Conservation (phyloP, 768 basidiomycete genomes). For the Termitomyces sp. region DNA sequence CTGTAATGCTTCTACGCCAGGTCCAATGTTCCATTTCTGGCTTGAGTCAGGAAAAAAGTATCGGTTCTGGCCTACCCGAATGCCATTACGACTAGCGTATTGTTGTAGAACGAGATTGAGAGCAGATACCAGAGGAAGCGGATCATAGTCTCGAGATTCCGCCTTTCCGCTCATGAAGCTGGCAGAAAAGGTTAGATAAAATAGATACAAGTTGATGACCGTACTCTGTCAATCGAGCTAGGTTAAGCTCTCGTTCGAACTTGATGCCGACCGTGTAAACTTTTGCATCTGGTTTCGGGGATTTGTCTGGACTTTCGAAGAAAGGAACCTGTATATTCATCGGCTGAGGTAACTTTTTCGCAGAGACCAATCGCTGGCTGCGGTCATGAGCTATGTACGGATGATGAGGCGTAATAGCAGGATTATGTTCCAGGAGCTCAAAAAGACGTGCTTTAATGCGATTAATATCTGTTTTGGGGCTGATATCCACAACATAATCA, state of each 20-base stretch:
- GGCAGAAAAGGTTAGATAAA: background rate
- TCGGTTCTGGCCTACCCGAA: slow-evolving; percentile 48
- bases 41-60: slow-evolving; percentile 46
- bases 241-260: slow-evolving; percentile 35
- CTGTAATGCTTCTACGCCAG: slow-evolving; percentile 32
- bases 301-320: slow-evolving; percentile 35
- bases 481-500: slow-evolving; percentile 53
- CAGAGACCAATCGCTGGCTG: slow-evolving; percentile 41
- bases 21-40: slow-evolving; percentile 23
- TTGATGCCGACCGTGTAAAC: slow-evolving; percentile 38
- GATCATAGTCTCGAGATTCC: slow-evolving; percentile 39
- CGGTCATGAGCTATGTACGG: slow-evolving; percentile 49
- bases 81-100: slow-evolving; percentile 39
- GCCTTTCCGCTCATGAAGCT: slow-evolving; percentile 51
- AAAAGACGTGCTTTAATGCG: slow-evolving; percentile 48
- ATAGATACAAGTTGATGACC: slow-evolving; percentile 6
- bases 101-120: slow-evolving; percentile 55
- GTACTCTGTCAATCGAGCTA: slow-evolving; percentile 28
- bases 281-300: slow-evolving; percentile 30
- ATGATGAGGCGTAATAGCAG: slow-evolving; percentile 28
- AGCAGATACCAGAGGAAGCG: slow-evolving; percentile 47
- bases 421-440: slow-evolving; percentile 42
- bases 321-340: slow-evolving; percentile 35
- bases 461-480: slow-evolving; percentile 40
- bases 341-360: slow-evolving; percentile 39